Evolutionary conservation across 2,329 filamentous ascomycete genomes (phyloP).

Genomic region (Epichloe festucae): DNA sequence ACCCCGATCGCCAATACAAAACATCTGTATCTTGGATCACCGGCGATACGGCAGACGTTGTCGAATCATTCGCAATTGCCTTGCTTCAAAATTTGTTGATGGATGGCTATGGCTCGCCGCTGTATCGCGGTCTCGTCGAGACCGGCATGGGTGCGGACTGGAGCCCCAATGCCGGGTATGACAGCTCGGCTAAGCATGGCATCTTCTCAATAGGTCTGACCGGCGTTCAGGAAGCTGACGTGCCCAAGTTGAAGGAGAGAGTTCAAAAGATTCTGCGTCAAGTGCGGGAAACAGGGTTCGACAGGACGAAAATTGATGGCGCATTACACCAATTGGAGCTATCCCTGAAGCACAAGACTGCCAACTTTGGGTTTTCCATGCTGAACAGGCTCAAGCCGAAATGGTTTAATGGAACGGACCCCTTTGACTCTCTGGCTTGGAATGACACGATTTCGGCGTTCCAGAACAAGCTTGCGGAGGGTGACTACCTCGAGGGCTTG

Average conservation of each 20-base stretch:
- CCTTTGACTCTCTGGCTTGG: conserved; percentile 84
- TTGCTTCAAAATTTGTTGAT: conserved; percentile 74
- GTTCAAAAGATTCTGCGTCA: conserved; percentile 62
- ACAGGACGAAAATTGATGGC: conserved; percentile 80
- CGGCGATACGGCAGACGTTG: conserved; percentile 66
- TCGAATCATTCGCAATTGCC: conserved; percentile 79
- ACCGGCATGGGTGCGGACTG: conserved; percentile 84
- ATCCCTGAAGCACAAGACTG: conserved; percentile 89
- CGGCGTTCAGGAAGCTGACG: conserved; percentile 72
- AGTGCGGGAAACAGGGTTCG: conserved; percentile 65
- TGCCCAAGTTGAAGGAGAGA: conserved; percentile 61
- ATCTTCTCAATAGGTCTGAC: conserved; percentile 87
- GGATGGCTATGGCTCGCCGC: conserved; percentile 87
- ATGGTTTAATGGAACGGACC: conserved; percentile 93
- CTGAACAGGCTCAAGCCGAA: conserved; percentile 78
- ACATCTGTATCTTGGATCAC: conserved; percentile 89
- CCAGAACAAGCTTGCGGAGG: conserved; percentile 60
- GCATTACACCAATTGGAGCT: conserved; percentile 89
- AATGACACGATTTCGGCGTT: conserved; percentile 79
- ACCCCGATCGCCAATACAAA: conserved; percentile 79
- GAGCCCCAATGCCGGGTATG: conserved; percentile 88
- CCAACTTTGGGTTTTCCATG: conserved; percentile 83
- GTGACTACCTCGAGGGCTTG: conserved; percentile 69
- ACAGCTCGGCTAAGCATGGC: conserved; percentile 60
- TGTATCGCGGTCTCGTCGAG: conserved; percentile 83